Evolutionary conservation across 1,139 yeast species (phyloP).

Genomic region (Hansenula lynferdii): DNA sequence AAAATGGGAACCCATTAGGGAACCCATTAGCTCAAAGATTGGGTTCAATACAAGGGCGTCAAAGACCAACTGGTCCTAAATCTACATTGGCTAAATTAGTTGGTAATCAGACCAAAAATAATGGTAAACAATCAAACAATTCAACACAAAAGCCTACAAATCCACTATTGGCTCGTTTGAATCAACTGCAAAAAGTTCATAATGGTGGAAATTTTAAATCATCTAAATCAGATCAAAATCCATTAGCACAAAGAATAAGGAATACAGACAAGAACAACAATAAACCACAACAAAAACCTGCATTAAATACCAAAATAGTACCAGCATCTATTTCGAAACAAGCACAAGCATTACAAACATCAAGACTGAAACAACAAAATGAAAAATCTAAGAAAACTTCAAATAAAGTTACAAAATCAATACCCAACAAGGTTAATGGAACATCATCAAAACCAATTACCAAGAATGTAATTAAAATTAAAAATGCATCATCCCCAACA

Average conservation of each 20-base stretch:
- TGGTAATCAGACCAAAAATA: background rate
- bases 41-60: background rate
- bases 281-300: background rate
- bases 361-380: background rate
- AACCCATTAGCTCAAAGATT: constrained; percentile 1
- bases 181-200: background rate
- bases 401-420: background rate
- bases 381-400: background rate
- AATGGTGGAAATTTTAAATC: background rate
- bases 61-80: background rate
- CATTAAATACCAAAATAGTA: background rate
- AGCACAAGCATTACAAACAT: background rate
- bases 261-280: background rate
- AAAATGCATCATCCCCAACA: constrained; percentile 5
- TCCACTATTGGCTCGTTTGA: background rate
- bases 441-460: background rate
- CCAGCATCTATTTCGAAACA: background rate
- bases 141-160: no score
- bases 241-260: constrained; percentile 8
- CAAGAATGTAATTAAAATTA: constrained; percentile 7
- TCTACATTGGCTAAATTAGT: background rate
- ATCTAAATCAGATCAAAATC: background rate
- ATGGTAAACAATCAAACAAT: background rate
- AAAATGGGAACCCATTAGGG: no score
- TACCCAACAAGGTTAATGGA: background rate